These are phyloP conservation scores for Toxoplasma gondii DNA, from an alignment of 169 alveolate genomes.

Conservation along the genomic window DNA sequence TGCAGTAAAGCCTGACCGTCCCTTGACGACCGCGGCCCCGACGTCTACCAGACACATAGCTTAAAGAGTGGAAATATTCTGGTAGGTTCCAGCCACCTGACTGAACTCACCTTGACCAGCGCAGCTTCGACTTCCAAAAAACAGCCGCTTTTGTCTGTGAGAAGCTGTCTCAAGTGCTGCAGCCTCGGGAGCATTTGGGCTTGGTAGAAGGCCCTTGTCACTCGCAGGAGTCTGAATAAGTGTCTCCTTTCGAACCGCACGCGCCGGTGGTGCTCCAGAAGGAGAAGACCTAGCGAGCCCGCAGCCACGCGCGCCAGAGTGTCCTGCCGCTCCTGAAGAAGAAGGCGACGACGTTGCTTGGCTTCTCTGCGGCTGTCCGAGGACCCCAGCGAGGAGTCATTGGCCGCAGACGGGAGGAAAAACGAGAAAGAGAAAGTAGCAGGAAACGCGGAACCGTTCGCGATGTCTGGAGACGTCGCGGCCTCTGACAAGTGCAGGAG, in stretches of 20 bases:
- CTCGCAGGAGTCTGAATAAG: neutral
- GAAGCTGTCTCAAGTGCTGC: constrained; percentile 18
- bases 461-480: neutral
- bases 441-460: neutral
- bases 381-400: neutral
- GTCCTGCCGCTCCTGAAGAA: neutral
- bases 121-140: neutral
- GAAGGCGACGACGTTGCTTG: neutral
- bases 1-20: too few species aligned
- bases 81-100: too few species aligned
- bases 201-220: neutral
- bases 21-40: too few species aligned
- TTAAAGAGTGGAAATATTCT: too few species aligned
- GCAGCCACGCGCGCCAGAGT: constrained; percentile 16
- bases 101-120: neutral
- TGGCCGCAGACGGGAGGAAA: neutral
- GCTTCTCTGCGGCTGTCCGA: neutral
- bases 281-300: constrained; percentile 2
- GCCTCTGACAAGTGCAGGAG: neutral
- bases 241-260: neutral
- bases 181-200: neutral
- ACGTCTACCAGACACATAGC: too few species aligned
- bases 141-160: neutral
- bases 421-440: neutral
- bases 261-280: neutral